phyloP scores from a whole-genome alignment of 2,329 filamentous ascomycete genomes.

The Apiospora phragmitis region DNA sequence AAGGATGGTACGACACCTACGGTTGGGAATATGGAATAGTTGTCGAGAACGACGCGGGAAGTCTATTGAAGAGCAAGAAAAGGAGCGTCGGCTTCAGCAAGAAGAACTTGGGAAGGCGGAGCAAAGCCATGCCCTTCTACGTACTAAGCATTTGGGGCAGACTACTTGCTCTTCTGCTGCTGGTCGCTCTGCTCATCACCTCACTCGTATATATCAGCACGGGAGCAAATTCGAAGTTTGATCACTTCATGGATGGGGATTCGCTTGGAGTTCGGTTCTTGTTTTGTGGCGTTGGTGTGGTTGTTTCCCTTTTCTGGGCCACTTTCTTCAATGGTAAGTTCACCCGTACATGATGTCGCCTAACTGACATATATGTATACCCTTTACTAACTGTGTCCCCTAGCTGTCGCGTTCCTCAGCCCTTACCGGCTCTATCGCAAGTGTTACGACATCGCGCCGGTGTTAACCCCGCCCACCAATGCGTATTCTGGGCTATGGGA shows the following conservation, averaged over 20 bases:
- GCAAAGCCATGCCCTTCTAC: constrained; percentile 26
- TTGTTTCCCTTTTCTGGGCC: constrained; percentile 35
- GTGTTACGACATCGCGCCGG: constrained; percentile 35
- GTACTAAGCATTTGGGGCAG: constrained; percentile 27
- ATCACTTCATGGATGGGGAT: constrained; percentile 29
- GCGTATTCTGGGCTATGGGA: constrained; percentile 45
- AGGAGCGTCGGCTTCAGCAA: constrained; percentile 12
- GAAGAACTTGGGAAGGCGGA: not conserved
- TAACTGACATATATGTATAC: constrained; percentile 11
- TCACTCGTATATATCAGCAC: constrained; percentile 31
- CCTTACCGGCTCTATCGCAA: constrained; percentile 42
- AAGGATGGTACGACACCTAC: constrained; percentile 23
- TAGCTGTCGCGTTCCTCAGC: constrained; percentile 46
- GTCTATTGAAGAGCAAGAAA: constrained; percentile 14
- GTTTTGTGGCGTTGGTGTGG: constrained; percentile 35
- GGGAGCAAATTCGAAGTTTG: constrained; percentile 20
- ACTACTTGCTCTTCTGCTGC: constrained; percentile 21
- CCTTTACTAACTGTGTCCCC: not conserved
- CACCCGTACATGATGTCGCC: not conserved
- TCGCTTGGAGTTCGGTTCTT: constrained; percentile 38
- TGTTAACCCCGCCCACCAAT: constrained; percentile 42
- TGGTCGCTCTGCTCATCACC: constrained; percentile 23
- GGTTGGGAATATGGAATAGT: constrained; percentile 25
- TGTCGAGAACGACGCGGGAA: constrained; percentile 19
- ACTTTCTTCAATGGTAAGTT: constrained; percentile 35